Base-by-base conservation (phyloP, 345 rosid genomes). In the Acer negundo region DNA sequence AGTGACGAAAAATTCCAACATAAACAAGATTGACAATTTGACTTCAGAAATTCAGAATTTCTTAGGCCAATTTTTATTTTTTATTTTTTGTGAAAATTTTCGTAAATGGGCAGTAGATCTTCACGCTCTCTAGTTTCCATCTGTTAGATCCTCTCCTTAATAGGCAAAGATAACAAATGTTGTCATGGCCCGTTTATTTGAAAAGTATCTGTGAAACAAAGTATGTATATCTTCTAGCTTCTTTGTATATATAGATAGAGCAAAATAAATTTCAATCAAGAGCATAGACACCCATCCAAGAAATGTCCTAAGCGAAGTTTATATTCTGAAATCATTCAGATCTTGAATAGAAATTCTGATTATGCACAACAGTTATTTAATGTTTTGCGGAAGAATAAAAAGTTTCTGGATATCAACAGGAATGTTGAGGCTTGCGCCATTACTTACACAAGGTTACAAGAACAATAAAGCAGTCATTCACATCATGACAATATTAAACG, bases 401-500 rank as follows among this genome's bases (percentile, higher is more conserved):
- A 58, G 16, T 26, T 61, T 47, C 19, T 6, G 8, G 26, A 63
- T 26, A 47, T 74, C 42, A 49, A 47, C 67, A 23, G 6, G 62
- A 64, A 64, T 74, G 70, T 74, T 28, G 47, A 63, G 70, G 69
- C 77, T 75, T 75, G 72, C 71, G 56, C 78, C 78, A 65, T 56
- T 67, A 75, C 9, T 70, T 62, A n/a, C 28, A 74, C 46, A 40
- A 74, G 12, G 72, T 47, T 20, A 31, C 35, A 62, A 64, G 62
- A 26, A 49, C 55, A 31, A 31, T 22, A 28, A 42, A 22, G 49
- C 47, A 62, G 42, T 70, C 46, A 70, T 22, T 7, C 10, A 53
- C 62, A 82, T 90, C 84, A 87, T 1, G 91, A 87, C 81, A 94
- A 78, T 84, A 96, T 87, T 40, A 93, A 83, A 69, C 98, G 97